phyloP scores from a whole-genome alignment of 108 stramenopile genomes.

The Cyclotella sp. region DNA sequence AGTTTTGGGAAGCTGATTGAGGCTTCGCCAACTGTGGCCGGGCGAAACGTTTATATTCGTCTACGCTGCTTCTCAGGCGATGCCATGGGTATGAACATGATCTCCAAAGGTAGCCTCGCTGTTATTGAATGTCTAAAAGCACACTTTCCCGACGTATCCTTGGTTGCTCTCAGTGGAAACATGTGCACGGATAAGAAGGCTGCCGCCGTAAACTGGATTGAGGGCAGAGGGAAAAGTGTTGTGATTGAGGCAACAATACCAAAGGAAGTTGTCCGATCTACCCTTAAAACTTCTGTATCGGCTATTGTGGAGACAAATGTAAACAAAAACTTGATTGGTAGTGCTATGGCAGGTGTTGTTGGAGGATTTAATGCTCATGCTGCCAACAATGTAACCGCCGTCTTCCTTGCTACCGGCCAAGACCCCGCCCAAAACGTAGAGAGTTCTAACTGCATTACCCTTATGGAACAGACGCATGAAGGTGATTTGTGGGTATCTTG shows the following conservation, averaged over 20 bases:
- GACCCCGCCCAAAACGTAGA: slow-evolving; percentile 99
- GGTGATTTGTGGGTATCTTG: slow-evolving; percentile 93
- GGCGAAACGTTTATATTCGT: slow-evolving; percentile 94
- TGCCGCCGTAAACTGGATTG: slow-evolving; percentile 97
- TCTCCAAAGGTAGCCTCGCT: slow-evolving; percentile 94
- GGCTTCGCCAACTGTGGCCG: slow-evolving; percentile 90
- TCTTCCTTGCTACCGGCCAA: slow-evolving; percentile 98
- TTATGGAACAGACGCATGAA: slow-evolving; percentile 90
- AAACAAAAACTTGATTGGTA: slow-evolving; percentile 98
- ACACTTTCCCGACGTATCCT: slow-evolving; percentile 74
- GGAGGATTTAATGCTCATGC: slow-evolving; percentile 99
- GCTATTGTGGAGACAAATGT: slow-evolving; percentile 93
- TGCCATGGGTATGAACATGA: slow-evolving; percentile 99
- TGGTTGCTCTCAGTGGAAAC: slow-evolving; percentile 95
- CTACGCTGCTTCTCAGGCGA: slow-evolving; percentile 96
- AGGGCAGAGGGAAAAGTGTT: slow-evolving; percentile 97
- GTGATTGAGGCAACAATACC: slow-evolving; percentile 95
- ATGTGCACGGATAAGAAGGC: slow-evolving; percentile 99
- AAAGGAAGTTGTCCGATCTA: slow-evolving; percentile 77
- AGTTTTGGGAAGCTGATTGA: slow-evolving; percentile 89
- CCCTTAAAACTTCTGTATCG: slow-evolving; percentile 94
- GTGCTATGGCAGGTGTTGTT: slow-evolving; percentile 95
- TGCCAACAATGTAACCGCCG: slow-evolving; percentile 97
- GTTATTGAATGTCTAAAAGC: slow-evolving; percentile 82
- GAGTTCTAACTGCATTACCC: slow-evolving; percentile 93